phyloP scores from a whole-genome alignment of 1,284 basidiomycete genomes.

The Ganoderma resinaceum region DNA sequence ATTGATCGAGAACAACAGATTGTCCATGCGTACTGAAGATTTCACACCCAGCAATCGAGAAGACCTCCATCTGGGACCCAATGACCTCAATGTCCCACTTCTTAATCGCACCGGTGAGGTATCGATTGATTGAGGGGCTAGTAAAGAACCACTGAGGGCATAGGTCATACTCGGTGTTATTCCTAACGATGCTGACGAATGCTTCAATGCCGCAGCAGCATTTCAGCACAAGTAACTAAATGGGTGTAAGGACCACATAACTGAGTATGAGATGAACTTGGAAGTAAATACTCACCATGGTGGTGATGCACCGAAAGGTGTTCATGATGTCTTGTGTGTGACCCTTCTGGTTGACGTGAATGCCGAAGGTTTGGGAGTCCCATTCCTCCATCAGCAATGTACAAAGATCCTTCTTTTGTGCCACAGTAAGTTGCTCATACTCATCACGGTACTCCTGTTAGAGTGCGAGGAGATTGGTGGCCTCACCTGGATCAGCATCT shows the following conservation, averaged over 20 bases:
- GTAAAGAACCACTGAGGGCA: not conserved
- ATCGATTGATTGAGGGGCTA: not conserved
- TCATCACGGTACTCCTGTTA: conserved; percentile 9
- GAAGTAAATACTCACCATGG: not conserved
- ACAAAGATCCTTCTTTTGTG: conserved; percentile 4
- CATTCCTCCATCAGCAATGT: conserved; percentile 5
- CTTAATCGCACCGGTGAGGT: not conserved
- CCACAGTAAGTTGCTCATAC: conserved; percentile 7
- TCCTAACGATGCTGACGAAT: not conserved
- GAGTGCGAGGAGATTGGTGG: not conserved
- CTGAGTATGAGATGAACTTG: not conserved
- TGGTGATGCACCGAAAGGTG: not conserved
- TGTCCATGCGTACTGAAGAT: not conserved
- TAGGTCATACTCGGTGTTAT: not conserved
- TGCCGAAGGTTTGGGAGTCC: not conserved
- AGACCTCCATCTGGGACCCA: not conserved
- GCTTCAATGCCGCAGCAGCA: not conserved
- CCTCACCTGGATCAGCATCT: conserved; percentile 8
- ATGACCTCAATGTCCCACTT: not conserved
- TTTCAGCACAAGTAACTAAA: not conserved
- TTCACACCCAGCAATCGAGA: not conserved
- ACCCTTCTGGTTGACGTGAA: conserved; percentile 4
- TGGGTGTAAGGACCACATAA: no score
- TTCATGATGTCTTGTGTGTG: not conserved
- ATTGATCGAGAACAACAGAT: not conserved